These are phyloP conservation scores for Saccharomycopsis oosterbeekiorum DNA, from an alignment of 805 yeast genomes.

Conservation along the genomic window DNA sequence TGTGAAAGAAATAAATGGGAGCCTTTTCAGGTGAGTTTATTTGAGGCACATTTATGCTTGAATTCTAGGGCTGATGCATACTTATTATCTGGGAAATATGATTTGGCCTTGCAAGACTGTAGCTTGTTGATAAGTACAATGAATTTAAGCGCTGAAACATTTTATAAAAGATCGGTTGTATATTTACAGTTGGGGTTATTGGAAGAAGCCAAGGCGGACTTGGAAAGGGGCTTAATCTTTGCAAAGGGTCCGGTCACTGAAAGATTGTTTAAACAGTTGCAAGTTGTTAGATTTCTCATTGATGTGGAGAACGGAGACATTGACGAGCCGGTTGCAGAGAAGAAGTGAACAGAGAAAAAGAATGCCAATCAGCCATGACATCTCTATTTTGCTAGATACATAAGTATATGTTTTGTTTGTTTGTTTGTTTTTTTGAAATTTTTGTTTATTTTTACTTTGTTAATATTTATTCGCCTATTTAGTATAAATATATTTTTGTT, in stretches of 20 bases:
- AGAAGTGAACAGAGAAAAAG: not conserved
- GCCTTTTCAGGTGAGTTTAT: conserved; percentile 59
- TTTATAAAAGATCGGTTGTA: conserved; percentile 61
- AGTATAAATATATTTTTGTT: not conserved
- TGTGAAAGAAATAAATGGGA: conserved; percentile 64
- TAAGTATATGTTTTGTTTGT: not conserved
- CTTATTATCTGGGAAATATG: conserved; percentile 41
- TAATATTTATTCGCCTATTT: not conserved
- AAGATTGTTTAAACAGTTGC: conserved; percentile 39
- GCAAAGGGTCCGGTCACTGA: conserved; percentile 36
- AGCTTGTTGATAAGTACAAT: conserved; percentile 54
- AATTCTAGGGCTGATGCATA: conserved; percentile 66
- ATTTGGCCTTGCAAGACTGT: conserved; percentile 59
- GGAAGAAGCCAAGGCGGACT: conserved; percentile 51
- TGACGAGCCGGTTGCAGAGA: not conserved
- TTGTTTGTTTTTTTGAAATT: not conserved
- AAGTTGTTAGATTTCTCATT: conserved; percentile 36
- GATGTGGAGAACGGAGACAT: conserved; percentile 53
- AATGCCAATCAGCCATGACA: not conserved
- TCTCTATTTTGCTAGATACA: too few relatives aligned
- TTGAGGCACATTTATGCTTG: conserved; percentile 55
- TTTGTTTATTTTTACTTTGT: not conserved
- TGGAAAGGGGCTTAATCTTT: conserved; percentile 67
- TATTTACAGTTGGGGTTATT: conserved; percentile 51
- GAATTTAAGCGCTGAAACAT: conserved; percentile 56